A percentile compares a stretch with the other conserved stretches of the same genome.
Conservation (phyloP, 2,329 filamentous ascomycete genomes). For the Colletotrichum sp. region DNA sequence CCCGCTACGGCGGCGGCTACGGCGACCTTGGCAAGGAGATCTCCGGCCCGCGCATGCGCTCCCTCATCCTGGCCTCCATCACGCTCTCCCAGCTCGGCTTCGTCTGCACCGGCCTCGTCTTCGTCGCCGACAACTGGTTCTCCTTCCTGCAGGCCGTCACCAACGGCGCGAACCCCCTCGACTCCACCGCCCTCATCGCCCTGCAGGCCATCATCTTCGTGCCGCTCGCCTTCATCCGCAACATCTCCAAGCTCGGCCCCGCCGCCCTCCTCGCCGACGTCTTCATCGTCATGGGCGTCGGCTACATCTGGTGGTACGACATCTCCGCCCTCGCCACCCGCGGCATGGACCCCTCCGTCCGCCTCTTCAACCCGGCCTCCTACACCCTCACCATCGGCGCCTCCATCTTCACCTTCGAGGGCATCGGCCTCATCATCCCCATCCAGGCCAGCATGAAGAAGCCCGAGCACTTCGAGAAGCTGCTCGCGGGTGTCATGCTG, state of each 20-base stretch:
- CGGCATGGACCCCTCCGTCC: slow-evolving; percentile 66
- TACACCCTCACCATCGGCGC: slow-evolving; percentile 76
- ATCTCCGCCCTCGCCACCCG: slow-evolving; percentile 57
- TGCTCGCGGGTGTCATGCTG: slow-evolving; percentile 73
- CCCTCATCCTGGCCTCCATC: slow-evolving; percentile 72
- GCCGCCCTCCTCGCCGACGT: slow-evolving; percentile 73
- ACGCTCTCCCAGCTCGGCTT: slow-evolving; percentile 79
- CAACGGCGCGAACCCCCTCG: slow-evolving; percentile 51
- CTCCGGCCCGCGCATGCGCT: slow-evolving; percentile 66
- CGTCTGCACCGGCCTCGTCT: slow-evolving; percentile 79
- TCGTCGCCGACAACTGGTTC: slow-evolving; percentile 75
- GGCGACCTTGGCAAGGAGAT: slow-evolving; percentile 75
- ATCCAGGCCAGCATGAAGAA: slow-evolving; percentile 94
- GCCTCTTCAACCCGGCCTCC: slow-evolving; percentile 70
- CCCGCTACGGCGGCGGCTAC: slow-evolving; percentile 71
- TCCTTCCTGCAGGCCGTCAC: slow-evolving; percentile 71
- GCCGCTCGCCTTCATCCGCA: slow-evolving; percentile 72
- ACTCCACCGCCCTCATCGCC: slow-evolving; percentile 65
- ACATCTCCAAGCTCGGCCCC: slow-evolving; percentile 76
- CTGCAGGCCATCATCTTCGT: slow-evolving; percentile 69
- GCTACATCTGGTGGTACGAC: slow-evolving; percentile 78
- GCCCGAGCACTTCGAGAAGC: slow-evolving; percentile 68
- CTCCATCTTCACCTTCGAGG: slow-evolving; percentile 94
- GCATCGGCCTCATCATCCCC: slow-evolving; percentile 95
- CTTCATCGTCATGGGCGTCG: slow-evolving; percentile 73